Percentiles rank a stretch among this genome's conserved stretches.
Conservation (phyloP, 306 rosid species). For the Vigna nakashimae region DNA sequence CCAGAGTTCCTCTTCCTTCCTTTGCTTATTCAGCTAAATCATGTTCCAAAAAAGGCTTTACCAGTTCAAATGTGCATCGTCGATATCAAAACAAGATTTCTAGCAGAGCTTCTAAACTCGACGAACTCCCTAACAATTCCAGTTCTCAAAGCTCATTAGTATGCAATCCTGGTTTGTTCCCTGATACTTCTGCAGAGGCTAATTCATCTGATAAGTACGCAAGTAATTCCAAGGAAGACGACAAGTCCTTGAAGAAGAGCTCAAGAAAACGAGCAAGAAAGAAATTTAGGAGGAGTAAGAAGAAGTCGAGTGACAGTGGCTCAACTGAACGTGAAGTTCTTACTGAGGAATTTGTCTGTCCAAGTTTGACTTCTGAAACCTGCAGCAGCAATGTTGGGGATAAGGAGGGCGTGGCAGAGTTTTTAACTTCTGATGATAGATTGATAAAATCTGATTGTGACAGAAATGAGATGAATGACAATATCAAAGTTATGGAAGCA, state of each 20-base stretch:
- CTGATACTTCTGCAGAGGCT: constrained; percentile 47
- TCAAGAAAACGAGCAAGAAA: constrained; percentile 60
- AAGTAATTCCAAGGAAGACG: constrained; percentile 43
- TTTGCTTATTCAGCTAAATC: constrained; percentile 55
- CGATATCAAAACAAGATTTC: constrained; percentile 66
- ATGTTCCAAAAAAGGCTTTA: constrained; percentile 48
- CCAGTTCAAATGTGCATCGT: constrained; percentile 53
- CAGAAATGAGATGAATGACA: constrained; percentile 32
- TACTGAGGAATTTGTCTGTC: constrained; percentile 51
- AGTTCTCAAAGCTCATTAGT: constrained; percentile 47
- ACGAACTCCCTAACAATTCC: constrained; percentile 60
- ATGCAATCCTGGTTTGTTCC: constrained; percentile 46
- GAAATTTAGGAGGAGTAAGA: constrained; percentile 64
- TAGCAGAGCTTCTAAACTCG: constrained; percentile 58
- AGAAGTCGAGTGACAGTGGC: constrained; percentile 52
- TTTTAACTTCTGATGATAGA: constrained; percentile 48
- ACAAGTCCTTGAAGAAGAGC: constrained; percentile 58
- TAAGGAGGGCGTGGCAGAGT: constrained; percentile 46
- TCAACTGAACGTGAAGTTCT: constrained; percentile 58
- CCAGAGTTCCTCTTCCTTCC: constrained; percentile 49
- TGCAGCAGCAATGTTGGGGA: constrained; percentile 54
- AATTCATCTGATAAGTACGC: constrained; percentile 45
- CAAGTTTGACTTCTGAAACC: constrained; percentile 58
- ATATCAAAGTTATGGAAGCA: constrained; percentile 35
- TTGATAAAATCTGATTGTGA: constrained; percentile 39